phyloP scores from a whole-genome alignment of 306 rosid species.

The Glycine latifolia region DNA sequence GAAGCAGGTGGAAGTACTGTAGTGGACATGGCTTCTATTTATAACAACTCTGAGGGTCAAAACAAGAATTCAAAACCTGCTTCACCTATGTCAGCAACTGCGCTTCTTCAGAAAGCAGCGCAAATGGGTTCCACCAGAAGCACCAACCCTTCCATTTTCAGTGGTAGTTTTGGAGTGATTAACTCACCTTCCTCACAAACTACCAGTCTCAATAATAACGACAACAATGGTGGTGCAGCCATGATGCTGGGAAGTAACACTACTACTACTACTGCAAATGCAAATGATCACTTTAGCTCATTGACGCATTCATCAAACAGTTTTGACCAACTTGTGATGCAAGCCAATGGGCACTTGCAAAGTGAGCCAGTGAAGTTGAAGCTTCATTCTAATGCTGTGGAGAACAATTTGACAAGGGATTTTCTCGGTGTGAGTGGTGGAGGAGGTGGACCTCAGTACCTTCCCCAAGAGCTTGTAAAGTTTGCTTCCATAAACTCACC shows the following conservation, averaged over 20 bases:
- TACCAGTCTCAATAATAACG: conserved; percentile 42
- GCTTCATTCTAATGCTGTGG: conserved; percentile 45
- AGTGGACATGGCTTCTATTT: conserved; percentile 42
- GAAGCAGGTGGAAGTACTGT: conserved; percentile 43
- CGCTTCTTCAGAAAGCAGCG: conserved; percentile 71
- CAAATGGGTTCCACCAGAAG: conserved; percentile 72
- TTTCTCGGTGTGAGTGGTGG: conserved; percentile 78
- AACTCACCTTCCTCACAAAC: conserved; percentile 59
- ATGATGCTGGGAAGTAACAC: conserved; percentile 25
- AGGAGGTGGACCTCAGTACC: conserved; percentile 53
- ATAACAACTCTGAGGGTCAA: conserved; percentile 32
- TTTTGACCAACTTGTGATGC: conserved; percentile 58
- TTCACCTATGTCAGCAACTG: conserved; percentile 82
- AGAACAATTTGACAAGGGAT: conserved; percentile 76
- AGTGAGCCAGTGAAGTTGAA: conserved; percentile 47
- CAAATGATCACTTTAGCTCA: conserved; percentile 18
- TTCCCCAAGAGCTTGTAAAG: conserved; percentile 72
- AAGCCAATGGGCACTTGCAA: conserved; percentile 42
- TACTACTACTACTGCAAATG: background rate
- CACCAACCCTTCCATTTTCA: conserved; percentile 56
- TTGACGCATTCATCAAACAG: conserved; percentile 54
- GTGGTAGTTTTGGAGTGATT: conserved; percentile 65
- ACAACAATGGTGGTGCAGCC: conserved; percentile 26
- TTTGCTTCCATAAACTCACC: conserved; percentile 62
- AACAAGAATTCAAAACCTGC: conserved; percentile 47